Conservation (phyloP, 129 eudicot species). For the Glebionis coronaria region DNA sequence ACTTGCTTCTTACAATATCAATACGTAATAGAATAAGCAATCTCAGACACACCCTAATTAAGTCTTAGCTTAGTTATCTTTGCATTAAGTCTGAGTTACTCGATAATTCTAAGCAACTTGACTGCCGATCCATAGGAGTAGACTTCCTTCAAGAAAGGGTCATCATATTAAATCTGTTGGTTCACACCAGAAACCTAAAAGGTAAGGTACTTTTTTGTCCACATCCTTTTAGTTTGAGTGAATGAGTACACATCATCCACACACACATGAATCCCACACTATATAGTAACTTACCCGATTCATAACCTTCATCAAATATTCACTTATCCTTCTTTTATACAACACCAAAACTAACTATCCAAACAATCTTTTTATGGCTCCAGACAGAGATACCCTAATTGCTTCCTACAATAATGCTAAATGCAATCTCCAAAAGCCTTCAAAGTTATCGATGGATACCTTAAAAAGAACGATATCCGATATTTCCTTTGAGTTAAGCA, state of each 20-base stretch:
- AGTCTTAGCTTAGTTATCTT: not conserved
- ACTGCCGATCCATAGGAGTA: slow-evolving; percentile 12
- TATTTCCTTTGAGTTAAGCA: slow-evolving; percentile 57
- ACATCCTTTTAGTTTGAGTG: slow-evolving; percentile 38
- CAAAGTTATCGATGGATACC: slow-evolving; percentile 55
- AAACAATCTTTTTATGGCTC: slow-evolving; percentile 44
- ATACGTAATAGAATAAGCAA: too few species aligned
- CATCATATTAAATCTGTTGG: slow-evolving; percentile 30
- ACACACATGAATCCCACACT: slow-evolving; percentile 28
- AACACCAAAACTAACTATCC: not conserved
- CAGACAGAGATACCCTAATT: slow-evolving; percentile 35
- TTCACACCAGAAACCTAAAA: slow-evolving; percentile 36
- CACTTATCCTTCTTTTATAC: not conserved
- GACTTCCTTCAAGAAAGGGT: slow-evolving; percentile 31
- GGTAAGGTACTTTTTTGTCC: slow-evolving; percentile 37
- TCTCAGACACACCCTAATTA: too few species aligned
- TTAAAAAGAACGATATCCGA: slow-evolving; percentile 81
- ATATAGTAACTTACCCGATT: slow-evolving; percentile 28
- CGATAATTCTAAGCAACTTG: slow-evolving; percentile 8
- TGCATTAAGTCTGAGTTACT: too few species aligned
- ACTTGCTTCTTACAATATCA: too few species aligned
- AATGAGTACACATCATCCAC: slow-evolving; percentile 30
- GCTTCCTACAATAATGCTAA: slow-evolving; percentile 25
- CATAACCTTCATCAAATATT: slow-evolving; percentile 14
- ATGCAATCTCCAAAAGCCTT: slow-evolving; percentile 42